Conservation (phyloP, 2,329 filamentous ascomycete species). For the Fusarium brevicatenulatum region DNA sequence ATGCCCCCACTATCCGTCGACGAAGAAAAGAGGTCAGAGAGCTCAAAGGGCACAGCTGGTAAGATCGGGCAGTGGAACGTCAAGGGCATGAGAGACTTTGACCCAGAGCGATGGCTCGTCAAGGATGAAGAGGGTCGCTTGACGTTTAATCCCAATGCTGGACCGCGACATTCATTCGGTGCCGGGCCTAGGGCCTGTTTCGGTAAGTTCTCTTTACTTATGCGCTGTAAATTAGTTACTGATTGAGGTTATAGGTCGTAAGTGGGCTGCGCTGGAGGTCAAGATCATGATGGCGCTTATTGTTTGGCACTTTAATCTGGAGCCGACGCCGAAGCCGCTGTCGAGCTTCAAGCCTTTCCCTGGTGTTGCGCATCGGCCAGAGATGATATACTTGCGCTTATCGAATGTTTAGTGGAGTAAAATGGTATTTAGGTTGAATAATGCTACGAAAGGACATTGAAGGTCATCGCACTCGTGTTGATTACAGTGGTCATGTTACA, state of each 20-base stretch:
- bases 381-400: neutral
- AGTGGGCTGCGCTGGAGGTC: neutral
- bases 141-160: neutral
- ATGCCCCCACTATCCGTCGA: neutral
- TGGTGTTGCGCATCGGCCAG: neutral
- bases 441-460: neutral
- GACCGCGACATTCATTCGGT: neutral
- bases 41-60: neutral
- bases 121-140: neutral
- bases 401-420: neutral
- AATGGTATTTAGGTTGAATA: neutral
- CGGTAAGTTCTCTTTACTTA: neutral
- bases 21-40: neutral
- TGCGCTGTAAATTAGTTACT: neutral
- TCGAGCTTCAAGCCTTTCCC: neutral
- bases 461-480: neutral
- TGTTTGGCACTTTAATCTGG: neutral
- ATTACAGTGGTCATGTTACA: no score
- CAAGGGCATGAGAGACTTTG: neutral
- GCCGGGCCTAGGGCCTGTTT: neutral
- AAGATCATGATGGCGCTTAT: neutral
- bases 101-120: neutral
- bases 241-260: neutral
- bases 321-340: neutral
- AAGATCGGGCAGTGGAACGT: neutral